Base-by-base conservation (phyloP, 129 eudicot species). In the Sambucus nigra region DNA sequence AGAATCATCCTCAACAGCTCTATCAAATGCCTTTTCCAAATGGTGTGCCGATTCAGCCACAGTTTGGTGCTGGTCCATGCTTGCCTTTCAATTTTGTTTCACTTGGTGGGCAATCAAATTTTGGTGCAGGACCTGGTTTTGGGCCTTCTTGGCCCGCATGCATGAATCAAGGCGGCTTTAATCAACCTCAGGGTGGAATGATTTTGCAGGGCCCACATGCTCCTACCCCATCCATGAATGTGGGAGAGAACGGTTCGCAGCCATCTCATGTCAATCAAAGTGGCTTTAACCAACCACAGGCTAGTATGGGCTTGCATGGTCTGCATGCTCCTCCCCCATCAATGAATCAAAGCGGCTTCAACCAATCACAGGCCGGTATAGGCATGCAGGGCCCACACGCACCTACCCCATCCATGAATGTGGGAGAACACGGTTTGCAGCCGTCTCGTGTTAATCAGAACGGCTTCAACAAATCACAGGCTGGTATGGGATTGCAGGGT, bases 11-110 rank as follows among this genome's bases (percentile, higher is more conserved):
- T 7, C 75, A 57, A 41, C 75, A 33, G 25, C 59, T 54, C n/a
- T 70, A 59, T 53, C 88, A 76, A 75, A 71, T 72, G 65, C 71
- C 77, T 53, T 7, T 51, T 17, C 64, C 68, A 8, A 67, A 55
- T 51, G 44, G 64, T 17, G 25, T 42, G 12, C 62, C 67, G 3
- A 69, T 69, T 51, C 73, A 52, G 54, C 86, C 80, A 62, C 96
- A 75, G 32, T 71, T 76, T 22, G 68, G 56, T 59, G 25, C 29
- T 15, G 69, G 75, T 5, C 85, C 63, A 24, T 58, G 66, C 69
- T n/a, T 81, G 42, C 69, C 89, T 28, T 3, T 33, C 20, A 80
- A 73, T 54, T 64, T 64, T 59, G 68, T 60, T 53, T 47, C 25
- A 21, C 67, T 67, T 27, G 73, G 40, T 22, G 74, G 61, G 14